Conservation (phyloP, 768 basidiomycete genomes). For the Lactarius quietus region DNA sequence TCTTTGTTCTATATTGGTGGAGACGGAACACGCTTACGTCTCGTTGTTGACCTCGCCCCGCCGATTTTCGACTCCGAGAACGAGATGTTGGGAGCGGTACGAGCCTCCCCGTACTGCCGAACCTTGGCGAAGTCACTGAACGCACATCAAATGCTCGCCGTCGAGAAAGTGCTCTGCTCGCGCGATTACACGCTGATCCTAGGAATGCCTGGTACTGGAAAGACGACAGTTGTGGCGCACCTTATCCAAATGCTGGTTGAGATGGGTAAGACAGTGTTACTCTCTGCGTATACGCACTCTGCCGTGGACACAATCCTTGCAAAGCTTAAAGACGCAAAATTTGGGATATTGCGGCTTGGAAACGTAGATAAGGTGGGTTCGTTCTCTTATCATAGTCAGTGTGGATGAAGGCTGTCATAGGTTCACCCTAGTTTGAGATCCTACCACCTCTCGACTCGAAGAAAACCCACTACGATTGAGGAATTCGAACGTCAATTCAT, state of each 20-base stretch:
- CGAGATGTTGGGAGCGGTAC: conserved; percentile 24
- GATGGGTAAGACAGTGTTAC: conserved; percentile 80
- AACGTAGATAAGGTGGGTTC: conserved; percentile 81
- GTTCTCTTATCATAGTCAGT: neutral
- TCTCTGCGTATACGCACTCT: conserved; percentile 95
- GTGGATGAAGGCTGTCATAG: conserved; percentile 38
- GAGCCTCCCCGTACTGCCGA: conserved; percentile 17
- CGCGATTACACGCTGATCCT: conserved; percentile 88
- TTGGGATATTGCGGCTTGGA: conserved; percentile 79
- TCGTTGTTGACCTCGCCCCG: conserved; percentile 76
- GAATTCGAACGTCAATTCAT: conserved; percentile 81
- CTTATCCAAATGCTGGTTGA: conserved; percentile 76
- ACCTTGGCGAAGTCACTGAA: conserved; percentile 48
- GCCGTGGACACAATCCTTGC: conserved; percentile 96
- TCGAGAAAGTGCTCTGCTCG: conserved; percentile 71
- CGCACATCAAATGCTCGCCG: conserved; percentile 63
- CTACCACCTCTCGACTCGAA: conserved; percentile 60
- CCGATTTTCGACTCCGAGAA: conserved; percentile 54
- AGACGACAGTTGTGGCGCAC: conserved; percentile 91
- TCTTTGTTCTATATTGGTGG: conserved; percentile 81
- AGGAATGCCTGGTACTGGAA: conserved; percentile 99
- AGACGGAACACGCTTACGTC: conserved; percentile 58
- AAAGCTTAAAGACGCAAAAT: conserved; percentile 65
- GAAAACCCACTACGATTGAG: conserved; percentile 62
- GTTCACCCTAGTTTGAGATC: conserved; percentile 77